A percentile compares a stretch with the other conserved stretches of the same genome.
These are phyloP conservation scores for Pneumocystis sp. DNA, from an alignment of 1,139 yeast species.

Conservation along the genomic window DNA sequence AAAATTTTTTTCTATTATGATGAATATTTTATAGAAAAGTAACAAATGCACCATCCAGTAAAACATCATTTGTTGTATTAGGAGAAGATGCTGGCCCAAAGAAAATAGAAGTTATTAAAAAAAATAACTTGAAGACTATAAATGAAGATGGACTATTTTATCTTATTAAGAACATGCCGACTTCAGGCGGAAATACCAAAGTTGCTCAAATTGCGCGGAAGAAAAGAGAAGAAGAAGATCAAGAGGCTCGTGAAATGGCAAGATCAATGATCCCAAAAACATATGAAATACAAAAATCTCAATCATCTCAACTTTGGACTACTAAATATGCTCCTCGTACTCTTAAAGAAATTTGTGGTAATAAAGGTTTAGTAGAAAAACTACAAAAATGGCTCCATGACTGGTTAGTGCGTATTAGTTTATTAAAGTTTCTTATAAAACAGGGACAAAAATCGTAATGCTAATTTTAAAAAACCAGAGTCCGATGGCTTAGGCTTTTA, in stretches of 20 bases:
- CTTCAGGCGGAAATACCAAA: slow-evolving; percentile 75
- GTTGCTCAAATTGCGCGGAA: slow-evolving; percentile 58
- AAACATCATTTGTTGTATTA: slow-evolving; percentile 74
- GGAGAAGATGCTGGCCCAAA: slow-evolving; percentile 97
- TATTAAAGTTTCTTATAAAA: neutral
- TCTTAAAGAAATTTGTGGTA: slow-evolving; percentile 73
- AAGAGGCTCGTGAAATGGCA: slow-evolving; percentile 25
- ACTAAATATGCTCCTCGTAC: slow-evolving; percentile 77
- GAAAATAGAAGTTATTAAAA: slow-evolving; percentile 68
- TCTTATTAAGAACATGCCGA: slow-evolving; percentile 67
- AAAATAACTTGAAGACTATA: slow-evolving; percentile 60
- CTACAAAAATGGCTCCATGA: slow-evolving; percentile 58
- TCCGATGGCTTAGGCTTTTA: slow-evolving; percentile 43
- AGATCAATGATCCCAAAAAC: slow-evolving; percentile 22
- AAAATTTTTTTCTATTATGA: neutral
- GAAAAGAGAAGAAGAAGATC: slow-evolving; percentile 51
- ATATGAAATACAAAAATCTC: slow-evolving; percentile 14
- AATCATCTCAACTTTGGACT: slow-evolving; percentile 53
- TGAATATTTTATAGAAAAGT: slow-evolving; percentile 35
- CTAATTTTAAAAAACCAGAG: slow-evolving; percentile 43
- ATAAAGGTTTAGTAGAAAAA: slow-evolving; percentile 56
- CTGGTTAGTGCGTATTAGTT: slow-evolving; percentile 38
- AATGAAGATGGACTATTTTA: slow-evolving; percentile 75
- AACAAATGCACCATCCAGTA: slow-evolving; percentile 70
- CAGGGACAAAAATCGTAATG: slow-evolving; percentile 28